Evolutionary conservation across 1,139 yeast genomes (phyloP).

Genomic region (Pichia sp.): DNA sequence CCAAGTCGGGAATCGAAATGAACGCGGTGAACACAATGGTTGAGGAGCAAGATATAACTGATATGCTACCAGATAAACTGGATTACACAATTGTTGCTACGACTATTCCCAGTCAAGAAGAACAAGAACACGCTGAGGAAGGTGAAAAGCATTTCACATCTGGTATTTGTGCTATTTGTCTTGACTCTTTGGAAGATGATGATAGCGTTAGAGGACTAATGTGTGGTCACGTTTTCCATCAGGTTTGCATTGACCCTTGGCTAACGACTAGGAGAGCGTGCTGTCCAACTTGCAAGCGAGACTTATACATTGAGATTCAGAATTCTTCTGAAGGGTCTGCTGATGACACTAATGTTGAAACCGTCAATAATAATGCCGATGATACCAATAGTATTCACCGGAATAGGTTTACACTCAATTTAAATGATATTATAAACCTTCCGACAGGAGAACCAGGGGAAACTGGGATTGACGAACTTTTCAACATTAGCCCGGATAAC

Average conservation of each 20-base stretch:
- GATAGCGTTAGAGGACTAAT: conserved; percentile 67
- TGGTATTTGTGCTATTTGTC: conserved; percentile 78
- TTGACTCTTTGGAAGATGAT: conserved; percentile 58
- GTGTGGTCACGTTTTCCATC: conserved; percentile 84
- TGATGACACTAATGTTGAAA: not conserved
- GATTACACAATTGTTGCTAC: conserved; percentile 3
- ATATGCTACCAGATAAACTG: conserved; percentile 11
- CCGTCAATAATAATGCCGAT: too few relatives aligned
- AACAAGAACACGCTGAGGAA: too few relatives aligned
- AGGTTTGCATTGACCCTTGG: conserved; percentile 82
- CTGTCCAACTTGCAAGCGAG: conserved; percentile 83
- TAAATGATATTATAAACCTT: conserved; percentile 8
- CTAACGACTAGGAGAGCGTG: conserved; percentile 69
- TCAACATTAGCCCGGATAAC: conserved; percentile 22
- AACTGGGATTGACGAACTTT: conserved; percentile 25
- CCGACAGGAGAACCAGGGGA: conserved; percentile 21
- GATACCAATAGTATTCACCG: too few relatives aligned
- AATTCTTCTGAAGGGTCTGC: not conserved
- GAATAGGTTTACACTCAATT: conserved; percentile 9
- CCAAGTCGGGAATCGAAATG: not conserved
- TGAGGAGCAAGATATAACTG: conserved; percentile 16
- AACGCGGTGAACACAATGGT: not conserved
- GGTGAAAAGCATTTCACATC: conserved; percentile 53
- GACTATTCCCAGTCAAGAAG: not conserved
- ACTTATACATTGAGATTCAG: conserved; percentile 41